Percentiles rank a stretch among this genome's conserved stretches.
Conservation (phyloP, 495 filamentous ascomycete species). For the Choiromyces venosus region DNA sequence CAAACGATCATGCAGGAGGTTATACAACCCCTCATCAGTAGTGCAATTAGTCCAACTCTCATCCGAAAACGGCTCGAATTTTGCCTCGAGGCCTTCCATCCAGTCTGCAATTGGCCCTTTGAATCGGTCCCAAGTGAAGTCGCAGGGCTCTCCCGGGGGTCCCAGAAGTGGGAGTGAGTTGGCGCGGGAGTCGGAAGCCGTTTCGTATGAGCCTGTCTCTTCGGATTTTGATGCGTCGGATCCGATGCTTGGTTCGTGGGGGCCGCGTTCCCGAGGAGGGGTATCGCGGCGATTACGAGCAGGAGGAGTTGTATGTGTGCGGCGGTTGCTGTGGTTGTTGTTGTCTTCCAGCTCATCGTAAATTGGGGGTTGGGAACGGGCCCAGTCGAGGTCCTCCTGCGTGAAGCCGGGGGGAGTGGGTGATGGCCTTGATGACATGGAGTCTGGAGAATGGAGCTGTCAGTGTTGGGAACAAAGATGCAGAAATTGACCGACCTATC, state of each 20-base stretch:
- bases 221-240: not conserved
- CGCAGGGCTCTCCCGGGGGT: not conserved
- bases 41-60: not conserved
- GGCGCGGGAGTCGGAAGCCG: fast-evolving
- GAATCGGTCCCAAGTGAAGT: not conserved
- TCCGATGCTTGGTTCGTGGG: no score
- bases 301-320: not conserved
- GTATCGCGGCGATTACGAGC: no score
- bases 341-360: not conserved
- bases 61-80: not conserved
- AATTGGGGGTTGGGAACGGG: not conserved
- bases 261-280: no score
- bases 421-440: not conserved
- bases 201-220: fast-evolving
- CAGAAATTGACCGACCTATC: no score
- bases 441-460: no score
- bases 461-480: no score
- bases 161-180: not conserved
- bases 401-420: not conserved
- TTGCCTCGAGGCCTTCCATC: not conserved
- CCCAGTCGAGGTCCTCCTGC: not conserved
- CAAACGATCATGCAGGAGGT: not conserved
- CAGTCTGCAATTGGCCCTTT: not conserved
- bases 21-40: not conserved
- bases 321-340: no score